phyloP scores from a whole-genome alignment of 1,284 basidiomycete genomes.

The Rhodotorula sp. region DNA sequence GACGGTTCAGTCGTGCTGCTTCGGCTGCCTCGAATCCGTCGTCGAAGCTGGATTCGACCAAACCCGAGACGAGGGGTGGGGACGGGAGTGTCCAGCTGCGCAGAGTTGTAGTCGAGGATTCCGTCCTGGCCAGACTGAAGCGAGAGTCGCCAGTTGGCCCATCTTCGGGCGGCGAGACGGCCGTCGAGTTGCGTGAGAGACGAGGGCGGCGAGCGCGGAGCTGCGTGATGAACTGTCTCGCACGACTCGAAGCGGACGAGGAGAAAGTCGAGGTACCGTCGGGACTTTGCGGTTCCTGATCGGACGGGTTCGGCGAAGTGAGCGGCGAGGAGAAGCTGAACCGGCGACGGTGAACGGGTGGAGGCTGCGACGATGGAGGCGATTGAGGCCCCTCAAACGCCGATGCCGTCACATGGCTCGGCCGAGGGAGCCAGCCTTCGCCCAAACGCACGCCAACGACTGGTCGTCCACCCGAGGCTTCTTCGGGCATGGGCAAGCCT shows the following conservation, averaged over 20 bases:
- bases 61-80: neutral
- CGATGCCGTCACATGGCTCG: neutral
- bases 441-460: constrained; percentile 23
- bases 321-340: neutral
- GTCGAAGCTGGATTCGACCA: constrained; percentile 7
- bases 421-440: constrained; percentile 10
- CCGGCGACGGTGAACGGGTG: neutral
- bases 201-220: constrained; percentile 32
- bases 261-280: neutral
- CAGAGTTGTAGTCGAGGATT: neutral
- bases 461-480: neutral
- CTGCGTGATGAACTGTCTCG: constrained; percentile 29
- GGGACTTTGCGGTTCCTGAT: neutral
- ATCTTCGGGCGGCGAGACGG: constrained; percentile 6
- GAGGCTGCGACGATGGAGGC: neutral
- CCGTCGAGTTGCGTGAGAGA: constrained; percentile 21
- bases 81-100: neutral
- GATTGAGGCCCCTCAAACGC: neutral
- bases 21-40: neutral
- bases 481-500: neutral
- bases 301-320: neutral
- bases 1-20: constrained; percentile 10
- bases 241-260: constrained; percentile 1
- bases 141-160: neutral
- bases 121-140: neutral